Percentiles rank a stretch among this genome's conserved stretches.
phyloP scores from a whole-genome alignment of 441 rosid genomes.

The Brassica balearica region DNA sequence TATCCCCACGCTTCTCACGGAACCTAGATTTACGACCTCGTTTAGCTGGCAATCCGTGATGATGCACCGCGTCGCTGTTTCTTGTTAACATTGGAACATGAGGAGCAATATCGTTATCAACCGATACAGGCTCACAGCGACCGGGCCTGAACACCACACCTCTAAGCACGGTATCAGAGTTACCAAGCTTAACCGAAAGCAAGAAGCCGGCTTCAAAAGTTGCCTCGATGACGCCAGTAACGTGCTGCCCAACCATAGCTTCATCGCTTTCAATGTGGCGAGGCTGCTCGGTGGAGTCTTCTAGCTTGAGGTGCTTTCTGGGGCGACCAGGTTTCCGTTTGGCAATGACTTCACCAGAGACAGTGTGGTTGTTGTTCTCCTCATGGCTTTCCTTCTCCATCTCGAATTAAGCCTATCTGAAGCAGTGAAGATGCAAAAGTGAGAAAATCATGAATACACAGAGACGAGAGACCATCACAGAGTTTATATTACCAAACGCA shows the following conservation, averaged over 20 bases:
- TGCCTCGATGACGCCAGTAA: constrained; percentile 80
- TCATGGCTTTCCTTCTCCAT: constrained; percentile 67
- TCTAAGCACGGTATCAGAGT: constrained; percentile 65
- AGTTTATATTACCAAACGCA: too few relatives aligned
- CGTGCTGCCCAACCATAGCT: constrained; percentile 64
- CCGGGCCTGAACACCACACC: constrained; percentile 89
- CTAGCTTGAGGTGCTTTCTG: constrained; percentile 56
- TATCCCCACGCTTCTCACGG: constrained; percentile 47
- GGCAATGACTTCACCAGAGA: constrained; percentile 52
- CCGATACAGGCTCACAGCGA: constrained; percentile 59
- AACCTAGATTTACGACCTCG: constrained; percentile 37
- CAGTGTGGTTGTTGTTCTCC: constrained; percentile 47
- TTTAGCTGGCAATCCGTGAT: constrained; percentile 1
- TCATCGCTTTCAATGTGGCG: constrained; percentile 32
- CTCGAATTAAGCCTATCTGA: constrained; percentile 20
- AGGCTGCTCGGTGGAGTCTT: constrained; percentile 44
- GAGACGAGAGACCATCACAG: too few relatives aligned
- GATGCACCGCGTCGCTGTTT: constrained; percentile 46
- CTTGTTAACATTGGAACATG: constrained; percentile 68
- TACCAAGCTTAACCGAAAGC: constrained; percentile 72
- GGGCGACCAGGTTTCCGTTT: constrained; percentile 96
- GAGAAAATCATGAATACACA: too few relatives aligned
- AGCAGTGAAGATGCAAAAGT: constrained; percentile 10
- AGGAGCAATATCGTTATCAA: constrained; percentile 78
- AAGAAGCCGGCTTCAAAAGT: constrained; percentile 86